Percentiles rank a stretch among this genome's conserved stretches.
Conservation (phyloP, 306 rosid genomes). For the Macrotyloma uniflorum region DNA sequence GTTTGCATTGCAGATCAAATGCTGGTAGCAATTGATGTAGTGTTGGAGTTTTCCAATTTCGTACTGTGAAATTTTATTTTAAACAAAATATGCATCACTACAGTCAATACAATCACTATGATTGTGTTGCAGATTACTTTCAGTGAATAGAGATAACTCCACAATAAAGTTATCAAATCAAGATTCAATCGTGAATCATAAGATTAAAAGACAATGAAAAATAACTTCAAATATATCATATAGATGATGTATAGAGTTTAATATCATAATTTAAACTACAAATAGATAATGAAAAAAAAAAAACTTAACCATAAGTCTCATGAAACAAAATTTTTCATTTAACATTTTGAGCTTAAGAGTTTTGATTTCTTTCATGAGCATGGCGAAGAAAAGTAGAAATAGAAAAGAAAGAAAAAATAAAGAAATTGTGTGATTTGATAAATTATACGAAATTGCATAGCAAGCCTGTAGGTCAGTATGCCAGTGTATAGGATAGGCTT, state of each 20-base stretch:
- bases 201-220: neutral
- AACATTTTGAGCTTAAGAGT: neutral
- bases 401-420: neutral
- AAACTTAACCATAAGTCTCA: neutral
- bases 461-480: constrained; percentile 7
- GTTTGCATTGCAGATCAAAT: no score
- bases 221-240: neutral
- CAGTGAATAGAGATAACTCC: no score
- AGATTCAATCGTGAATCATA: no score
- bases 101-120: no score
- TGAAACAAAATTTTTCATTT: neutral
- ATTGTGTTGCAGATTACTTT: no score
- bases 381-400: neutral
- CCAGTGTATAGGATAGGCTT: constrained; percentile 15
- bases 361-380: neutral
- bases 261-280: neutral
- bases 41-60: no score
- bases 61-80: no score
- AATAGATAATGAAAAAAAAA: neutral
- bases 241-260: neutral
- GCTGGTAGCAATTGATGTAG: no score
- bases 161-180: no score
- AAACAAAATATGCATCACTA: no score
- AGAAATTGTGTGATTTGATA: neutral
- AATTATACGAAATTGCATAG: neutral